Evolutionary conservation across 164 flowering plant genomes (phyloP), one percentile per base, ranked within the genome.

Genomic region (Magnolia sinica): DNA sequence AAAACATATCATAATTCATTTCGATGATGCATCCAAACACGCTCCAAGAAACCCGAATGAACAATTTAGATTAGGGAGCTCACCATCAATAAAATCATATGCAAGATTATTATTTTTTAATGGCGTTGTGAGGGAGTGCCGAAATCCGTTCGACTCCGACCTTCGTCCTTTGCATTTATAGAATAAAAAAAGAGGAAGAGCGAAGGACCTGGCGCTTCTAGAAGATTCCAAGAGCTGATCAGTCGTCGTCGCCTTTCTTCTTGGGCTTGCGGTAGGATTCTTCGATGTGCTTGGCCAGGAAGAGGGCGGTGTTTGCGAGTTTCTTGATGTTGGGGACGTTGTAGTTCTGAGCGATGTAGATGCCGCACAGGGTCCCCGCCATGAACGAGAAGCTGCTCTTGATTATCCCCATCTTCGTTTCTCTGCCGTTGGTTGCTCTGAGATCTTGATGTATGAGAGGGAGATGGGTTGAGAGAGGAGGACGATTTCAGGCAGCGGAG

Each of bases 271-370:
- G 85, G 69, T 89, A 89, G 29, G 11, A 83, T 71, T 89, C 88
- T 55, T 92, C 97, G 66, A 88, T 70, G 80, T 87, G 90, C 76
- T 90, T 89, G 72, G 87, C 88, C 20, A 86, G 82, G 45, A 84
- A 19, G 29, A 89, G 67, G 10, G 88, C 93, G 1, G 89, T 88
- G 77, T 82, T 77, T 64, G 81, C 68, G 67, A 91, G 86, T 80
- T 84, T 89, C 83, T 73, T 82, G 70, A 92, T 71, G 82, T 92
- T 88, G 31, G 97, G 93, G 9, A 92, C 91, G 79, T 88, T 84
- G 87, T 92, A 91, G 81, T 90, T 92, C 82, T 89, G 97, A 24
- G 97, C 97, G 1, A 89, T 27, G 84, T 90, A 92, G 50, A 91
- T 72, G 11, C 97, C 95, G 22, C 73, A 77, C 27, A 61, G 82